Evolutionary conservation across 257 asterid genomes (phyloP).

Genomic region (Verbena officinalis): DNA sequence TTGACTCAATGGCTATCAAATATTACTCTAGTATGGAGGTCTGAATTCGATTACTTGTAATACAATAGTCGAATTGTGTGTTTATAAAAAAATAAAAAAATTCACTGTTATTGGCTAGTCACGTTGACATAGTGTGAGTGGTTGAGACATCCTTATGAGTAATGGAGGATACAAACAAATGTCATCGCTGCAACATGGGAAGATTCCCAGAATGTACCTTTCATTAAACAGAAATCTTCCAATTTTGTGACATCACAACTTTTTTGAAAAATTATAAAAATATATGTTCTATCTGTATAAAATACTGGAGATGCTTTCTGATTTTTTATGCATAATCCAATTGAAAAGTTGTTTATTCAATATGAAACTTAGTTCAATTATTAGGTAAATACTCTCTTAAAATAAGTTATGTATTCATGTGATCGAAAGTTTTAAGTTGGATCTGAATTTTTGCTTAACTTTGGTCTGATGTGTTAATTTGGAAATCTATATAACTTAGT

Average conservation of each 20-base stretch:
- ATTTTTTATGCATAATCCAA: constrained; percentile 9
- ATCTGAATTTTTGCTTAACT: too few species aligned
- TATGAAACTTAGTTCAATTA: constrained; percentile 18
- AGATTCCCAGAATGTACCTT: constrained; percentile 39
- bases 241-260: constrained; percentile 31
- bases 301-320: constrained; percentile 24
- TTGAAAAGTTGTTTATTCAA: neutral
- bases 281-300: neutral
- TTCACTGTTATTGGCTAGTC: neutral
- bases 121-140: constrained; percentile 22
- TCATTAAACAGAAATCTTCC: constrained; percentile 2
- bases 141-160: constrained; percentile 29
- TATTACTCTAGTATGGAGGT: too few species aligned
- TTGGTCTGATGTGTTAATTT: too few species aligned
- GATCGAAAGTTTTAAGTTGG: too few species aligned
- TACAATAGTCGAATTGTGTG: too few species aligned
- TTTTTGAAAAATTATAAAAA: neutral
- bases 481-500: too few species aligned
- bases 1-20: too few species aligned
- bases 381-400: constrained; percentile 18
- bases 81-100: too few species aligned
- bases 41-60: too few species aligned
- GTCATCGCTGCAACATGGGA: constrained; percentile 28
- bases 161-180: neutral
- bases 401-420: neutral